Evolutionary conservation across 768 basidiomycete genomes (phyloP).

Genomic region (Boletus vermiculosoides): DNA sequence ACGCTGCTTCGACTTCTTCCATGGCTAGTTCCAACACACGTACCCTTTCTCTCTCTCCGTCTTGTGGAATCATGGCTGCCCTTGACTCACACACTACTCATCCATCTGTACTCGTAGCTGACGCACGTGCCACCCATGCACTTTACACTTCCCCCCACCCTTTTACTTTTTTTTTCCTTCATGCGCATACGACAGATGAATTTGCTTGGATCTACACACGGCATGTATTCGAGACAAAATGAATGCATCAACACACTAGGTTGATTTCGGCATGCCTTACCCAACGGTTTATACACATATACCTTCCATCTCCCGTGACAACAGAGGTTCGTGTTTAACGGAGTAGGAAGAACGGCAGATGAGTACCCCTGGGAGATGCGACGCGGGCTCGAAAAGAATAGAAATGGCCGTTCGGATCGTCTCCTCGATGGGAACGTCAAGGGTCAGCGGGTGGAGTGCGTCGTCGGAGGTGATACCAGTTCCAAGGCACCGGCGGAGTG

Average conservation of each 20-base stretch:
- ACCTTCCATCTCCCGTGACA: background rate
- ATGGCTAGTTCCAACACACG: background rate
- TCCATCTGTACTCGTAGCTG: conserved; percentile 25
- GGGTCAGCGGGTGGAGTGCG: background rate
- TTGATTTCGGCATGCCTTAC: conserved; percentile 2
- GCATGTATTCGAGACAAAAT: conserved; percentile 11
- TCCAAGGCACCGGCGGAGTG: too few relatives aligned
- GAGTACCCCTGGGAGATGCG: conserved; percentile 2
- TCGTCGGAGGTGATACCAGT: background rate
- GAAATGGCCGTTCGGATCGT: background rate
- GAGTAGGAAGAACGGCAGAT: background rate
- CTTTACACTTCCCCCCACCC: background rate
- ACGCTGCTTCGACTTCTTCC: conserved; percentile 9
- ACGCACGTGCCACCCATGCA: conserved; percentile 13
- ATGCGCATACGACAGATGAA: background rate
- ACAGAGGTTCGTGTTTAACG: background rate
- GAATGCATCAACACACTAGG: conserved; percentile 4
- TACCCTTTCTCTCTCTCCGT: background rate
- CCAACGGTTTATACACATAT: background rate
- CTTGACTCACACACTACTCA: conserved; percentile 10
- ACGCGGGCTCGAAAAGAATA: background rate
- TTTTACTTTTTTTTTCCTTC: background rate
- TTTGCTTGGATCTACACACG: conserved; percentile 25
- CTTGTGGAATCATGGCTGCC: conserved; percentile 5
- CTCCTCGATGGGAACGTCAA: background rate